Evolutionary conservation across 2,329 filamentous ascomycete genomes (phyloP), one percentile per base, ranked within the genome.

Genomic region (Talaromyces amestolkiae): DNA sequence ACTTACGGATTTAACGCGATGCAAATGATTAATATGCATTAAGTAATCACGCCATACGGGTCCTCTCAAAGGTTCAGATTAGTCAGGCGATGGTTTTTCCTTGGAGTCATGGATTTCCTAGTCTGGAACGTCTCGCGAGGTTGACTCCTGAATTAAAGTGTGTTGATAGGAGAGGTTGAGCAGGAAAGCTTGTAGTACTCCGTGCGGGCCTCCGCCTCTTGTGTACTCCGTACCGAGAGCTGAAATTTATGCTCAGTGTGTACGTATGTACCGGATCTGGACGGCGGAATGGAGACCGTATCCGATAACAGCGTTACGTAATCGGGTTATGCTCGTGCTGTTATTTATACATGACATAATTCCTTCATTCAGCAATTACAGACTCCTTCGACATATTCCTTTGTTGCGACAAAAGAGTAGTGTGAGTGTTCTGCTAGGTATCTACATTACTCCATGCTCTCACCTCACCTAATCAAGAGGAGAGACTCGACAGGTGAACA

Each of bases 1-100:
- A 56, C n/a, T 56, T 37, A 24, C 53, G 53, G 53, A 39, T 56
- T 56, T 56, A 56, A 53, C 49, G 47, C 6, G 15, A 17, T 9
- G 24, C 24, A 10, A 53, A 54, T 56, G 53, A 56, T 56, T 56
- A 56, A 56, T 56, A 22, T 39, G 19, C 33, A 37, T 56, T 56
- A 56, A 24, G 53, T 56, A 56, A 39, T 56, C 53, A 56, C 53
- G 53, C n/a, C 13, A 56, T 24, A 31, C 27, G 27, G 27, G 27
- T 31, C 5, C 27, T 13, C 11, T 17, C 4, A 5, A 6, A 15
- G 24, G 47, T 22, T 17, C 43, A 19, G 47, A 49, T 45, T 11
- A 45, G 43, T 45, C n/a, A 19, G 15, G 41, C 3, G 41, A 43
- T 31, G 27, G 27, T 7, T 31, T 31, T 31, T 31, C 27, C 7